Evolutionary conservation across 75 land plant genomes (phyloP).

Genomic region (Picea sitchensis): DNA sequence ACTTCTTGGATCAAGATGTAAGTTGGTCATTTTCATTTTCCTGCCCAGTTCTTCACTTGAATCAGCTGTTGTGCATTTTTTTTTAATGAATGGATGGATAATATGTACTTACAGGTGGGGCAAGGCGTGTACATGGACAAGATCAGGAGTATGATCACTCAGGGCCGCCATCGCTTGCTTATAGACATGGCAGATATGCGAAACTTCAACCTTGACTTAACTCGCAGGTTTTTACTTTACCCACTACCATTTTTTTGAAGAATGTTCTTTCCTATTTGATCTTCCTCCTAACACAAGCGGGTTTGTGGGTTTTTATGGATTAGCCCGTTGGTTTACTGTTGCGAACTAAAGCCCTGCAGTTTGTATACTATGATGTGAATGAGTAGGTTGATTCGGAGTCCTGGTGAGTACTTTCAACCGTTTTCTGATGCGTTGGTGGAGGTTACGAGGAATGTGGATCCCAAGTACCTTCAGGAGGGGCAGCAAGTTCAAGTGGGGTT

Average conservation of each 20-base stretch:
- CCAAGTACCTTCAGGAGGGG: conserved; percentile 76
- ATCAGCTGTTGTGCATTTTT: too few species aligned
- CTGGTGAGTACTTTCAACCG: conserved; percentile 84
- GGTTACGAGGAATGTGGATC: conserved; percentile 53
- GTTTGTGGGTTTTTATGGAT: too few species aligned
- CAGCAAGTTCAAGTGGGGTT: conserved; percentile 90
- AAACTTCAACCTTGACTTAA: conserved; percentile 57
- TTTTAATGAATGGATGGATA: too few species aligned
- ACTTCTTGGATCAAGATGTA: conserved; percentile 88
- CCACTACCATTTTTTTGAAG: not conserved
- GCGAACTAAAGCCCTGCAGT: too few species aligned
- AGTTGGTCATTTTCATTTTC: not conserved
- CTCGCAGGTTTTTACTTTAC: conserved; percentile 49
- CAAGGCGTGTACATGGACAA: conserved; percentile 73
- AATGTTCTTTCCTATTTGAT: not conserved
- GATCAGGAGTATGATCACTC: conserved; percentile 53
- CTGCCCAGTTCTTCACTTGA: too few species aligned
- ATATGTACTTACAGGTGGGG: conserved; percentile 36
- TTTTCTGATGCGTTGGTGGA: conserved; percentile 87
- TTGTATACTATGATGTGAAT: too few species aligned
- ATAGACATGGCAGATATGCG: conserved; percentile 82
- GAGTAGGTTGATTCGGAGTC: conserved; percentile 66
- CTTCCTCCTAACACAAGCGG: not conserved
- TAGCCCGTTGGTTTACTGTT: too few species aligned
- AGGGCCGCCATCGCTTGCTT: conserved; percentile 64